Evolutionary conservation across 129 eudicot species (phyloP).

Genomic region (Centrapalus pauciflorus): DNA sequence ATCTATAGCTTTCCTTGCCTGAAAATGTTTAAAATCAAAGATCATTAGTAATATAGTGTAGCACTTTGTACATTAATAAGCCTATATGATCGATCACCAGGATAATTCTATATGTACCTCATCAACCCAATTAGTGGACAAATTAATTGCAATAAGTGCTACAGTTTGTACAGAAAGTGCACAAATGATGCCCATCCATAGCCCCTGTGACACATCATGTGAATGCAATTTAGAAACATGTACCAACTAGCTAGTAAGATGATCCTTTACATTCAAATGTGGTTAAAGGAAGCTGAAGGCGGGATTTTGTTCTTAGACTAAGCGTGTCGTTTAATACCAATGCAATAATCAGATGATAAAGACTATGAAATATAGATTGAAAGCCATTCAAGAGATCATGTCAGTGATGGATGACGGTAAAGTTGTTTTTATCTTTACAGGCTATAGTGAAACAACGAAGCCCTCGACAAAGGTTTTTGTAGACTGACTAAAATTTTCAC

Average conservation of each 20-base stretch:
- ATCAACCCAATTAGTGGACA: constrained; percentile 50
- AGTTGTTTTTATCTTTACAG: constrained; percentile 77
- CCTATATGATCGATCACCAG: not conserved
- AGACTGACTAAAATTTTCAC: constrained; percentile 86
- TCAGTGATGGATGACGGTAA: constrained; percentile 81
- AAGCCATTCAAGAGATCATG: constrained; percentile 98
- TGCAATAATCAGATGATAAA: constrained; percentile 62
- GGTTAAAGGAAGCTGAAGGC: constrained; percentile 85
- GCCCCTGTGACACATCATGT: constrained; percentile 48
- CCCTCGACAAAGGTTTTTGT: constrained; percentile 84
- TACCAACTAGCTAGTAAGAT: not conserved
- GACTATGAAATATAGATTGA: constrained; percentile 90
- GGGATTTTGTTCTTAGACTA: constrained; percentile 92
- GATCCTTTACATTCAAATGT: constrained; percentile 2
- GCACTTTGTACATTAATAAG: not conserved
- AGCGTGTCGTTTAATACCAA: constrained; percentile 79
- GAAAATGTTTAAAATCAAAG: constrained; percentile 5
- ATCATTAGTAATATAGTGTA: not conserved
- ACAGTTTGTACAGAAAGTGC: constrained; percentile 57
- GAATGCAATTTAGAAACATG: not conserved
- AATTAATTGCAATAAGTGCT: constrained; percentile 43
- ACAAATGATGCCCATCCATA: constrained; percentile 70
- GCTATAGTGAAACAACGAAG: constrained; percentile 82
- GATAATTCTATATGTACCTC: constrained; percentile 43
- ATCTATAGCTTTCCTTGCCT: constrained; percentile 23